Evolutionary conservation across 352 stramenopile species (phyloP), one percentile per base, ranked within the genome.

Genomic region (Pythium insidiosum): DNA sequence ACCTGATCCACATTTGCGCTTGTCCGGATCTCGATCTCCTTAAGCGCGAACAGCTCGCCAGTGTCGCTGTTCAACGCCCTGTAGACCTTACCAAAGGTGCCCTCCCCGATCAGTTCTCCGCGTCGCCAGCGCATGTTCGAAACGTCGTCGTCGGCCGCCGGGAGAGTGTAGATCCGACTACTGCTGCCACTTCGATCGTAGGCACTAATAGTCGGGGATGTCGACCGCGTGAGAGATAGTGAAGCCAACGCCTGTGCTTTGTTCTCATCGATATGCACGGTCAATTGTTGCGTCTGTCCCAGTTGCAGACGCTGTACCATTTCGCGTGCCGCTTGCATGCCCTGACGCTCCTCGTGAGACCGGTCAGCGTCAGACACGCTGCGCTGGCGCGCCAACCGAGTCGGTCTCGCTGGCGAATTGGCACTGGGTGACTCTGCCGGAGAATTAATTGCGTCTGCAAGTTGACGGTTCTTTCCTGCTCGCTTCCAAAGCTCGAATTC

Each of bases 31-130:
- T 92, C 68, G 45, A 97, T 92, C 38, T 91, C 55, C 43, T 96
- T 96, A 6, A 95, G 60, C 5, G 85, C 87, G 50, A 96, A 96
- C 11, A 97, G 61, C 28, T 87, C 81, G 11, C 95, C 95, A 33
- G 85, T 97, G 18, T 79, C 53, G 20, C 80, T 82, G 57, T 98
- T 98, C 47, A 99, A 79, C 5, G 89, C 92, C 56, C 95, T 90
- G 56, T 97, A 95, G n/a, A 99, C 94, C 42, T 84, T 81, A 41
- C 95, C 95, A 64, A 98, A 98, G 0, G 89, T 97, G 30, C 95
- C 95, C 57, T 85, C 73, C 10, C 95, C 95, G 47, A 99, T 97
- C 35, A 97, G 68, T 37, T 97, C 73, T 4, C 95, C 95, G 24
- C 95, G 64, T 47, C 91, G 96, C 94, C 94, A 98, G 47, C 94